Evolutionary conservation across 2,329 filamentous ascomycete species (phyloP).

Genomic region (Fusarium globosum): DNA sequence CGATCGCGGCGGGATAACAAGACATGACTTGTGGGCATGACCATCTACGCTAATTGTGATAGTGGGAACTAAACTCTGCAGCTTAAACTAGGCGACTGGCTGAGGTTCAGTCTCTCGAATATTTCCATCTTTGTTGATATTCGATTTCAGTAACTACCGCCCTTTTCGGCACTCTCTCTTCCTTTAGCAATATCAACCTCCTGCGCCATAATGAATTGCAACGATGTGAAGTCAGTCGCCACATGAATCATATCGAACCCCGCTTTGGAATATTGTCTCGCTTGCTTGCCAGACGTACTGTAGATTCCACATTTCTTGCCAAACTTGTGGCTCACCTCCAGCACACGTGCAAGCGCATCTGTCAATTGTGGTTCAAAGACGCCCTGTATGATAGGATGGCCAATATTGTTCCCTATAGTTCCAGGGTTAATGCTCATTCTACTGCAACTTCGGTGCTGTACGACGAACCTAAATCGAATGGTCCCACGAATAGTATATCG

Average conservation of each 20-base stretch:
- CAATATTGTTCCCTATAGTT: not conserved
- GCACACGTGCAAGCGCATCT: not conserved
- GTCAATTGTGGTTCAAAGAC: fast-evolving
- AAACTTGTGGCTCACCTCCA: not conserved
- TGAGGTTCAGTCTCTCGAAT: not conserved
- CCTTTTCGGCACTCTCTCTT: not conserved
- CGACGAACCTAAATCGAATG: not conserved
- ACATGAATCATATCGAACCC: not conserved
- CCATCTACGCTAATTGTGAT: not conserved
- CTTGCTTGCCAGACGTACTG: not conserved
- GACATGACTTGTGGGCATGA: too few species aligned
- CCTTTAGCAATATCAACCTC: not conserved
- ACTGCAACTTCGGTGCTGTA: not conserved
- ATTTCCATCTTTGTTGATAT: fast-evolving
- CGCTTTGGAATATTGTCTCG: not conserved
- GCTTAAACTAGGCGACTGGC: fast-evolving
- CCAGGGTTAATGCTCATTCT: not conserved
- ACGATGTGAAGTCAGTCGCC: not conserved
- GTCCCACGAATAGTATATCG: not conserved
- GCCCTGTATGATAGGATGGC: not conserved
- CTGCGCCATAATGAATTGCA: not conserved
- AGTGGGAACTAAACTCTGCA: not conserved
- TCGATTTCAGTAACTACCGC: not conserved
- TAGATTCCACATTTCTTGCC: not conserved
- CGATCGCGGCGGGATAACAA: too few species aligned